Evolutionary conservation across 2,329 filamentous ascomycete species (phyloP).

Genomic region (Colletotrichum orbiculare): DNA sequence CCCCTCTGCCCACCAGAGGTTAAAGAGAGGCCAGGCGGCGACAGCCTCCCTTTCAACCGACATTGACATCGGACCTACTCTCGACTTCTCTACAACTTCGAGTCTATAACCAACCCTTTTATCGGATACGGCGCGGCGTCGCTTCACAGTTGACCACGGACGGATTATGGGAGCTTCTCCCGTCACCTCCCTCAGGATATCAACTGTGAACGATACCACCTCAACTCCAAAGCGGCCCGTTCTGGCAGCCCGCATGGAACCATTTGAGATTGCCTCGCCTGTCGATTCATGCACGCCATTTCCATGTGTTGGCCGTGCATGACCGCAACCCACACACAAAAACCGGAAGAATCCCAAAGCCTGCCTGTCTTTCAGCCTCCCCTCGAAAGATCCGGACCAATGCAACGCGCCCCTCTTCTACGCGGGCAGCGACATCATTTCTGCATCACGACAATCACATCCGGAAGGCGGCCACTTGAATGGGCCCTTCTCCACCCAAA

Average conservation of each 20-base stretch:
- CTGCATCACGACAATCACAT: conserved; percentile 11
- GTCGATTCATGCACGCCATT: conserved; percentile 30
- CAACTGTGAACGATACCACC: conserved; percentile 23
- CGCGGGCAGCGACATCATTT: conserved; percentile 1
- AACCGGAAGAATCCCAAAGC: conserved; percentile 1
- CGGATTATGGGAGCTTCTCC: not conserved
- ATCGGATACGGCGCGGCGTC: conserved; percentile 6
- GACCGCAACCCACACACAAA: conserved; percentile 20
- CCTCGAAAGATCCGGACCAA: conserved; percentile 2
- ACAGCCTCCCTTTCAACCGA: conserved; percentile 23
- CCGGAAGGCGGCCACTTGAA: not conserved
- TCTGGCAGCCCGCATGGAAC: conserved; percentile 10
- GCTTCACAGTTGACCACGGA: conserved; percentile 10
- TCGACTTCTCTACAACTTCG: not conserved
- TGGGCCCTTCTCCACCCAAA: not conserved
- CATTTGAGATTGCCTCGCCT: conserved; percentile 4
- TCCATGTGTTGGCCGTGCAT: conserved; percentile 33
- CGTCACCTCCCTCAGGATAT: not conserved
- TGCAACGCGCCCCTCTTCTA: conserved; percentile 7
- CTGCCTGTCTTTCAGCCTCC: conserved; percentile 15
- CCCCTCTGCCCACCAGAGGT: conserved; percentile 71
- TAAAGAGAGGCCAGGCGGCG: conserved; percentile 46
- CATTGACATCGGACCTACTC: conserved; percentile 4
- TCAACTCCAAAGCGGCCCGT: conserved; percentile 7
- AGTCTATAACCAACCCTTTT: not conserved